phyloP scores from a whole-genome alignment of 1,139 yeast genomes.

The Lizanozyma gosingica region DNA sequence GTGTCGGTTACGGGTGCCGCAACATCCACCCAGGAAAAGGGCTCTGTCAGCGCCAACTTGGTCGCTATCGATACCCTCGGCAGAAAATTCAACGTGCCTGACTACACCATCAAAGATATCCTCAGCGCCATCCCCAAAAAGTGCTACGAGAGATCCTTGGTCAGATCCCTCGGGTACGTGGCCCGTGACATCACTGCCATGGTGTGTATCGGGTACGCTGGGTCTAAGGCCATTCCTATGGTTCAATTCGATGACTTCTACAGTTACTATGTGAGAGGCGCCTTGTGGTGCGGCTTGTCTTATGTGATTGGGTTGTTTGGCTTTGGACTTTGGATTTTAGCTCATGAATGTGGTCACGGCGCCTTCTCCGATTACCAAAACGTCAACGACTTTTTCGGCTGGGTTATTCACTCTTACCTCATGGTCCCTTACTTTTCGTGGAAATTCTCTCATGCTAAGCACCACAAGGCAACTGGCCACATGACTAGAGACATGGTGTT shows the following conservation, averaged over 20 bases:
- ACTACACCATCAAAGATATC: constrained; percentile 53
- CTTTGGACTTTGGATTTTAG: constrained; percentile 55
- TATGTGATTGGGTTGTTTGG: constrained; percentile 37
- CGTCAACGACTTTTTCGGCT: constrained; percentile 51
- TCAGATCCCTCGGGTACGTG: constrained; percentile 45
- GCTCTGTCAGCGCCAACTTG: background rate
- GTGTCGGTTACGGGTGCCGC: background rate
- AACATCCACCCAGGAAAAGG: background rate
- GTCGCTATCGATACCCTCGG: constrained; percentile 45
- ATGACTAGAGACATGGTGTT: constrained; percentile 54
- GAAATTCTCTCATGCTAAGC: constrained; percentile 54
- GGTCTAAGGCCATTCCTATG: constrained; percentile 41
- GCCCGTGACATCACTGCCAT: constrained; percentile 44
- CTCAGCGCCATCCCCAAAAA: constrained; percentile 52
- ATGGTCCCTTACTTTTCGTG: constrained; percentile 56
- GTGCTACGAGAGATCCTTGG: constrained; percentile 48
- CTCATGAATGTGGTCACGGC: constrained; percentile 62
- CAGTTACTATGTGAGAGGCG: constrained; percentile 33
- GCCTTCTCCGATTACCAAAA: constrained; percentile 49
- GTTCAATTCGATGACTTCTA: constrained; percentile 19
- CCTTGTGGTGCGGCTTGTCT: constrained; percentile 48
- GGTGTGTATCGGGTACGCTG: constrained; percentile 34
- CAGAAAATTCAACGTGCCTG: constrained; percentile 51
- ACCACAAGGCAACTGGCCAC: constrained; percentile 59
- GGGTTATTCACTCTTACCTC: constrained; percentile 50